Evolutionary conservation across 345 rosid genomes (phyloP).

Genomic region (Eucalyptus shirleyi): DNA sequence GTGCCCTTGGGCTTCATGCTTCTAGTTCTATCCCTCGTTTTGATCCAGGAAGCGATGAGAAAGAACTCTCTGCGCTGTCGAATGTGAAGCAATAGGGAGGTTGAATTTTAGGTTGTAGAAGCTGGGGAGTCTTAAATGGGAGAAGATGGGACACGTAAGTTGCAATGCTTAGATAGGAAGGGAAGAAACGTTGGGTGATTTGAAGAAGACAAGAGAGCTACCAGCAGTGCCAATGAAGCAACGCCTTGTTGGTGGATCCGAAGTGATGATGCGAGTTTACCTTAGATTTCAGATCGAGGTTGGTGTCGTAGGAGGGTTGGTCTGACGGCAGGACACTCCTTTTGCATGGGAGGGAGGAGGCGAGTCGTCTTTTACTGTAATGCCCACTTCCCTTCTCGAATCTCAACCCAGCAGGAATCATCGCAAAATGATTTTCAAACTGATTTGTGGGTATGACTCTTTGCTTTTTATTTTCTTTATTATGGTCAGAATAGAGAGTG

Average conservation of each 20-base stretch:
- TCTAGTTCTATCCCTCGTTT: neutral
- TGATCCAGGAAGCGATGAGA: neutral
- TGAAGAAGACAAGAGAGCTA: slow-evolving; percentile 43
- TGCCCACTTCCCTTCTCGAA: neutral
- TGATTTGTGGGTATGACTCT: too few species aligned
- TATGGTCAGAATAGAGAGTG: too few species aligned
- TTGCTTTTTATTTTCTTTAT: too few species aligned
- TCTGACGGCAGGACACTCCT: neutral
- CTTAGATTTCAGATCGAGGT: neutral
- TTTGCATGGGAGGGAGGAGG: neutral
- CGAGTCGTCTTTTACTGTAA: neutral
- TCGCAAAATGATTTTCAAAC: neutral
- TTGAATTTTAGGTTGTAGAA: neutral
- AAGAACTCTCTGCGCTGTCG: neutral
- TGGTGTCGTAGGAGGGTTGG: neutral
- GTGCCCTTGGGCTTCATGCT: slow-evolving; percentile 60
- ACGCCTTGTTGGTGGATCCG: neutral
- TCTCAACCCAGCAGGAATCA: neutral
- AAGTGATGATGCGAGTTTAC: neutral
- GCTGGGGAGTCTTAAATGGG: neutral
- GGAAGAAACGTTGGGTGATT: slow-evolving; percentile 8
- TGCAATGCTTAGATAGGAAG: slow-evolving; percentile 46
- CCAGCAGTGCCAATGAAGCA: slow-evolving; percentile 32
- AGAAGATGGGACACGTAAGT: neutral
- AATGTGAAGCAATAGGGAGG: neutral